Conservation (phyloP, 768 basidiomycete genomes). For the Lenzites betulinus region DNA sequence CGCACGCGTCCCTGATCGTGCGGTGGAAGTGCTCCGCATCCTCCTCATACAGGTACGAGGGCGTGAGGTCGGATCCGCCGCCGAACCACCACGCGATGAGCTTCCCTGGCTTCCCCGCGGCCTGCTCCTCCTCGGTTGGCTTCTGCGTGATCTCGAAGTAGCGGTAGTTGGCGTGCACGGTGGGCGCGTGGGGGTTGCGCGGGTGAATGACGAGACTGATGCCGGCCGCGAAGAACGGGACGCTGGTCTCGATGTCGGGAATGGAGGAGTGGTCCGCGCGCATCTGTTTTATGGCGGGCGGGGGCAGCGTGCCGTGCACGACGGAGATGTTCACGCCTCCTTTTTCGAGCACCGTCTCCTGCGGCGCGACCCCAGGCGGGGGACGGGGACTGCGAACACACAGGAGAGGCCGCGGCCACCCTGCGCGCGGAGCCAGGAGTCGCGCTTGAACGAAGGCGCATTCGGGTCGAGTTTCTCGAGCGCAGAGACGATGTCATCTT, state of each 20-base stretch:
- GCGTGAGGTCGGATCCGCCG: constrained; percentile 93
- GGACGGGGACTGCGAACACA: constrained; percentile 65
- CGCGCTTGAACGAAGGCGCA: constrained; percentile 74
- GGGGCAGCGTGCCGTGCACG: constrained; percentile 86
- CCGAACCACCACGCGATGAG: constrained; percentile 98
- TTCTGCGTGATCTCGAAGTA: constrained; percentile 90
- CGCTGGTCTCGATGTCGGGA: constrained; percentile 58
- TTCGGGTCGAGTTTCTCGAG: constrained; percentile 80
- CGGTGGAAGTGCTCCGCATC: constrained; percentile 88
- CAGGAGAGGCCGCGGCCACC: constrained; percentile 83
- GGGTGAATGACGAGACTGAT: constrained; percentile 94
- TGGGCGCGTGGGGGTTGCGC: constrained; percentile 89
- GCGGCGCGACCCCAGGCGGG: constrained; percentile 30
- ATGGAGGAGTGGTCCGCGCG: constrained; percentile 84
- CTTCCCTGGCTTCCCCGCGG: constrained; percentile 41
- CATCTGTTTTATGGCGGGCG: constrained; percentile 92
- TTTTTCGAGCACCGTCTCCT: constrained; percentile 78
- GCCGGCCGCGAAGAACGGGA: constrained; percentile 94
- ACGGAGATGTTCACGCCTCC: constrained; percentile 95
- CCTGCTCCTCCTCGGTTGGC: constrained; percentile 23
- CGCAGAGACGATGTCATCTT: constrained; percentile 73
- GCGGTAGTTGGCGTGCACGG: constrained; percentile 94
- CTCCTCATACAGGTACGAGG: constrained; percentile 86
- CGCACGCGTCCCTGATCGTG: constrained; percentile 75
- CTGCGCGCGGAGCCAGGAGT: constrained; percentile 72